Percentiles rank a stretch among this genome's conserved stretches.
Conservation (phyloP, 306 rosid species). For the Sicyos edulis region DNA sequence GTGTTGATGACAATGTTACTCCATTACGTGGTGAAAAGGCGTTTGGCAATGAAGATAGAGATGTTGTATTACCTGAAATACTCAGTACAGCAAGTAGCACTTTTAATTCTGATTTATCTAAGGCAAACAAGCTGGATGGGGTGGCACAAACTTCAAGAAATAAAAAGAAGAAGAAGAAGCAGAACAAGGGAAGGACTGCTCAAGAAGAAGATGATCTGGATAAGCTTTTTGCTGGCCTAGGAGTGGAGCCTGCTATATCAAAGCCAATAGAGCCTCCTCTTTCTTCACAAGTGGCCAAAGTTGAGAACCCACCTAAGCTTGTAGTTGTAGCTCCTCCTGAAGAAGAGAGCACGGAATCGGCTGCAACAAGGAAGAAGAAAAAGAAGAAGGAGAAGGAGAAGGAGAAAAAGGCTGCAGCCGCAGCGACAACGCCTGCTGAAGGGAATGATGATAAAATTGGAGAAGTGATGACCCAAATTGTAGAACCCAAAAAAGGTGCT, state of each 20-base stretch:
- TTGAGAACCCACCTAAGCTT: slow-evolving; percentile 44
- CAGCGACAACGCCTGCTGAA: slow-evolving; percentile 45
- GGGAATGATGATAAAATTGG: slow-evolving; percentile 36
- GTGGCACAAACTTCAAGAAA: slow-evolving; percentile 55
- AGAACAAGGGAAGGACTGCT: slow-evolving; percentile 92
- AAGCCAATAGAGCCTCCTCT: slow-evolving; percentile 40
- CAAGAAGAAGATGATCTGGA: slow-evolving; percentile 98
- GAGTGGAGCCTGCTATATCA: slow-evolving; percentile 39
- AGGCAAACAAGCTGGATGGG: slow-evolving; percentile 43
- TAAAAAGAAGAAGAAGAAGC: slow-evolving; percentile 85
- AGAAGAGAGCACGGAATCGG: slow-evolving; percentile 73
- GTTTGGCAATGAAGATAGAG: slow-evolving; percentile 34
- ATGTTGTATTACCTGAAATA: slow-evolving; percentile 38
- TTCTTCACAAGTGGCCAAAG: slow-evolving; percentile 45
- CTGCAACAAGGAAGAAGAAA: slow-evolving; percentile 93
- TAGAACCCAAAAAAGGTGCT: slow-evolving; percentile 63
- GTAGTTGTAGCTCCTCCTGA: slow-evolving; percentile 44
- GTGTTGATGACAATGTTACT: slow-evolving; percentile 38
- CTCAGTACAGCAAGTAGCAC: slow-evolving; percentile 31
- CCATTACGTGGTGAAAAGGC: slow-evolving; percentile 38
- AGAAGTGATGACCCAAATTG: slow-evolving; percentile 33
- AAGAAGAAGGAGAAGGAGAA: slow-evolving; percentile 80
- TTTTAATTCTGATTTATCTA: slow-evolving; percentile 28
- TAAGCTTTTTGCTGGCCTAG: slow-evolving; percentile 84
- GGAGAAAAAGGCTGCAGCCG: slow-evolving; percentile 66